Evolutionary conservation across 164 flowering plant genomes (phyloP).

Genomic region (Tetrastigma voinierianum): DNA sequence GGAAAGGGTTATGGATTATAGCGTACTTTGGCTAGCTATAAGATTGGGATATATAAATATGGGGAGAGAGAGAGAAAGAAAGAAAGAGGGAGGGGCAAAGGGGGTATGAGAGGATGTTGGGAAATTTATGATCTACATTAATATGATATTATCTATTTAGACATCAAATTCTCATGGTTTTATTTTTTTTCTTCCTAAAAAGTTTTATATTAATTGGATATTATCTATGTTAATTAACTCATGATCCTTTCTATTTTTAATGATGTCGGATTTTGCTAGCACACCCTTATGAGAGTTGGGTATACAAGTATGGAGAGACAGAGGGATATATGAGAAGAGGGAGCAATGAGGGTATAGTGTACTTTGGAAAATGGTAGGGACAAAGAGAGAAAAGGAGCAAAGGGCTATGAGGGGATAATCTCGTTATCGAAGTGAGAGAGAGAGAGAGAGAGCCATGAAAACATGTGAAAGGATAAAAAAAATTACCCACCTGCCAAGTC

Average conservation of each 20-base stretch:
- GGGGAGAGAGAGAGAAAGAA: not conserved
- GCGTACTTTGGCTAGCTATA: not conserved
- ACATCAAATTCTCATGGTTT: too few relatives aligned
- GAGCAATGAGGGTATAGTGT: too few relatives aligned
- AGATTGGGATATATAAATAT: not conserved
- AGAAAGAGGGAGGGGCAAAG: not conserved
- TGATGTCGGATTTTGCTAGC: too few relatives aligned
- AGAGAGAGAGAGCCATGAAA: not conserved
- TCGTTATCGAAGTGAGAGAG: too few relatives aligned
- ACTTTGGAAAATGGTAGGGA: too few relatives aligned
- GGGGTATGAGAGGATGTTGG: not conserved
- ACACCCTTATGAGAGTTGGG: not conserved
- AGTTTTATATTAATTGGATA: too few relatives aligned
- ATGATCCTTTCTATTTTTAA: too few relatives aligned
- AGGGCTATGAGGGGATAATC: too few relatives aligned
- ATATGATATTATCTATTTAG: too few relatives aligned
- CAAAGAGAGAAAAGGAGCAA: not conserved
- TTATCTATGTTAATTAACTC: too few relatives aligned
- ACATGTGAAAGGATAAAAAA: slow-evolving; percentile 5
- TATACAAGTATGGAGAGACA: not conserved
- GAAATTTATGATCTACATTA: too few relatives aligned
- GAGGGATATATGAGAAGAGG: not conserved
- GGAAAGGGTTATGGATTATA: not conserved
- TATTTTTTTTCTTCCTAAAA: too few relatives aligned
- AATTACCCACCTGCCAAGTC: slow-evolving; percentile 13